Evolutionary conservation across 2,329 filamentous ascomycete genomes (phyloP).

Genomic region (Paecilomyces sp.): DNA sequence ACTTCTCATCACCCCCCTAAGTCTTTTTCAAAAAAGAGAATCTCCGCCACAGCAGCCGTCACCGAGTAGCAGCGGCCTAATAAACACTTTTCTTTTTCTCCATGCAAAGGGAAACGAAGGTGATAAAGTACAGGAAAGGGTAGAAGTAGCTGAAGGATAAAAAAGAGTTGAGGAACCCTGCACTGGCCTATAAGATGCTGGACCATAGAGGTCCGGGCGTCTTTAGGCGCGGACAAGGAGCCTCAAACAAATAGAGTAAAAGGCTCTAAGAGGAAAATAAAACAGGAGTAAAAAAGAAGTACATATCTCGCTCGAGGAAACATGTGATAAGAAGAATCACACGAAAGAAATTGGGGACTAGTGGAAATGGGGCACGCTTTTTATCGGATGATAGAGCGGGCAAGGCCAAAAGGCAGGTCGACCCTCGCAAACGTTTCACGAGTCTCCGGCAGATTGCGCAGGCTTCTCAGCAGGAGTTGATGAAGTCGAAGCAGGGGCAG

Average conservation of each 20-base stretch:
- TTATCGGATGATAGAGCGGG: constrained; percentile 9
- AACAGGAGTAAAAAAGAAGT: not conserved
- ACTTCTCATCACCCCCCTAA: constrained; percentile 4
- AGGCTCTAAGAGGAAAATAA: not conserved
- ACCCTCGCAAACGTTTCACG: constrained; percentile 2
- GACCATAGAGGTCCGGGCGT: not conserved
- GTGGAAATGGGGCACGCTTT: constrained; percentile 1
- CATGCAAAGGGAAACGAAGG: not conserved
- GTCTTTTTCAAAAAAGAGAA: constrained; percentile 5
- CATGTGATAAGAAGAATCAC: constrained; percentile 12
- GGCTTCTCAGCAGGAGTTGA: constrained; percentile 29
- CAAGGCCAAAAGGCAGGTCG: constrained; percentile 8
- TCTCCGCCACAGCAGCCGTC: constrained; percentile 5
- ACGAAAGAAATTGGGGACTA: constrained; percentile 3
- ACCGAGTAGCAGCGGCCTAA: not conserved
- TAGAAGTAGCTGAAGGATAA: constrained; percentile 7
- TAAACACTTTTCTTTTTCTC: constrained; percentile 1
- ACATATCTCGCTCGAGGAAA: constrained; percentile 14
- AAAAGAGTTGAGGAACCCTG: not conserved
- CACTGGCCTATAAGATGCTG: not conserved
- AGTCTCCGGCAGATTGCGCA: constrained; percentile 16
- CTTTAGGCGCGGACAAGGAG: not conserved
- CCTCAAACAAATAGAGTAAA: not conserved
- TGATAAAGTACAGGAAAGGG: constrained; percentile 4
- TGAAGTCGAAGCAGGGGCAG: constrained; percentile 15